Evolutionary conservation across 2,329 filamentous ascomycete genomes (phyloP).

Genomic region (Pseudogymnoascus sp.): DNA sequence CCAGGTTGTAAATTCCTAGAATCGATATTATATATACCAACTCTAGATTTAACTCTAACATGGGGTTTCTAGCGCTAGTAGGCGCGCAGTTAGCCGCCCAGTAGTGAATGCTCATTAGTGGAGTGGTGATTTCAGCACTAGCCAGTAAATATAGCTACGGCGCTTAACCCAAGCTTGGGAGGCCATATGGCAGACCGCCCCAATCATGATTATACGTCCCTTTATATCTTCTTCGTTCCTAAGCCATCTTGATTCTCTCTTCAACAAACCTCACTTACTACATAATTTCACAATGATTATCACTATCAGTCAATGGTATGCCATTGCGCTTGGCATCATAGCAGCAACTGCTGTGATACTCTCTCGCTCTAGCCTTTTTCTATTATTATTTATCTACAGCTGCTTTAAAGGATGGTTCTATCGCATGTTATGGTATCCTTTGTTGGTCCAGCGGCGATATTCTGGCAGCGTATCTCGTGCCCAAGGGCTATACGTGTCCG

Average conservation of each 20-base stretch:
- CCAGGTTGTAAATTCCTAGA: not conserved
- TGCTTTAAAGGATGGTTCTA: not conserved
- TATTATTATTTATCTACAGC: not conserved
- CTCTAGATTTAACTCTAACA: not conserved
- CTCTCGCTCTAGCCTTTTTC: not conserved
- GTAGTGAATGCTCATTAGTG: not conserved
- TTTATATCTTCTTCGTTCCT: not conserved
- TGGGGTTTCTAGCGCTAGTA: not conserved
- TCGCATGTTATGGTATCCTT: not conserved
- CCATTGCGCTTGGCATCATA: slow-evolving; percentile 6
- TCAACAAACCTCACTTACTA: not conserved
- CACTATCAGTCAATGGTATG: slow-evolving; percentile 11
- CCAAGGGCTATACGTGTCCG: not conserved
- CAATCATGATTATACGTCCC: not conserved
- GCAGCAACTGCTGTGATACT: not conserved
- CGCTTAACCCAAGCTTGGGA: not conserved
- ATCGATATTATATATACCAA: not conserved
- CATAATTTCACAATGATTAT: not conserved
- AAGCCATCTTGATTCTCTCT: not conserved
- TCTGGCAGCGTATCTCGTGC: not conserved
- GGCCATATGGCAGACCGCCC: not conserved
- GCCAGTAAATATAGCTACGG: not conserved
- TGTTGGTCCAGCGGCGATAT: not conserved
- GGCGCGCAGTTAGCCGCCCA: not conserved
- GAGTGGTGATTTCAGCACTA: not conserved